A percentile compares a stretch with the other conserved stretches of the same genome.
These are phyloP conservation scores for Phytophthora citricola DNA, from an alignment of 352 stramenopile genomes.

Conservation along the genomic window DNA sequence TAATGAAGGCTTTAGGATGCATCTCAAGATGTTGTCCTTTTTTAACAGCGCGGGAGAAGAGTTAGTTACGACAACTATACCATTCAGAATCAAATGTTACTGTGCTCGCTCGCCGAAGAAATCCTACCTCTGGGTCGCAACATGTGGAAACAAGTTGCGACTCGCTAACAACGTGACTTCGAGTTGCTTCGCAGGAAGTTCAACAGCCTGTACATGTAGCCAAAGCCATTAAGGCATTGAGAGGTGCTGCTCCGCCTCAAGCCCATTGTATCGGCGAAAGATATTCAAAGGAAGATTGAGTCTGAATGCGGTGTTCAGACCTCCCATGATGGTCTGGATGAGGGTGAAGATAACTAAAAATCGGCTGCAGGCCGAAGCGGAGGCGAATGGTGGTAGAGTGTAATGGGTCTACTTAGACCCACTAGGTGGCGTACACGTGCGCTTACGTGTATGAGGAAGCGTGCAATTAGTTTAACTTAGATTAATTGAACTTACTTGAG, in stretches of 20 bases:
- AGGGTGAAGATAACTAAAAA: conserved; percentile 6
- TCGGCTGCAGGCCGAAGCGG: too few species aligned
- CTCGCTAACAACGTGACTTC: conserved; percentile 3
- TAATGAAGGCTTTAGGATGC: too few species aligned
- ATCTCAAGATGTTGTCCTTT: too few species aligned
- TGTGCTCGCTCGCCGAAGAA: neutral
- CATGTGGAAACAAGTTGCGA: conserved; percentile 4
- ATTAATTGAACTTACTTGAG: too few species aligned
- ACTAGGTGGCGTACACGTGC: too few species aligned
- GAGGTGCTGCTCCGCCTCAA: neutral
- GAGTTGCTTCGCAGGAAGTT: conserved; percentile 5
- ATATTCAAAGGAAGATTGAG: conserved; percentile 1
- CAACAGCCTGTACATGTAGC: neutral
- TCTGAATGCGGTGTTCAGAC: neutral
- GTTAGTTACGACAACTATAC: conserved; percentile 4
- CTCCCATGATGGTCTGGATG: neutral
- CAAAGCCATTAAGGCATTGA: neutral
- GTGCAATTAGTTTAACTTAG: too few species aligned
- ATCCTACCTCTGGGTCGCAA: neutral
- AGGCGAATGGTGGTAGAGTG: too few species aligned
- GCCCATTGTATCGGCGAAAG: neutral
- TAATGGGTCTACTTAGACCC: too few species aligned
- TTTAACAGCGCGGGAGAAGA: neutral
- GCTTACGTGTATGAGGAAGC: too few species aligned
- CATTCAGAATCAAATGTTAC: neutral